Conservation (phyloP, 176 grass and related monocot species). For the Olyra latifolia region DNA sequence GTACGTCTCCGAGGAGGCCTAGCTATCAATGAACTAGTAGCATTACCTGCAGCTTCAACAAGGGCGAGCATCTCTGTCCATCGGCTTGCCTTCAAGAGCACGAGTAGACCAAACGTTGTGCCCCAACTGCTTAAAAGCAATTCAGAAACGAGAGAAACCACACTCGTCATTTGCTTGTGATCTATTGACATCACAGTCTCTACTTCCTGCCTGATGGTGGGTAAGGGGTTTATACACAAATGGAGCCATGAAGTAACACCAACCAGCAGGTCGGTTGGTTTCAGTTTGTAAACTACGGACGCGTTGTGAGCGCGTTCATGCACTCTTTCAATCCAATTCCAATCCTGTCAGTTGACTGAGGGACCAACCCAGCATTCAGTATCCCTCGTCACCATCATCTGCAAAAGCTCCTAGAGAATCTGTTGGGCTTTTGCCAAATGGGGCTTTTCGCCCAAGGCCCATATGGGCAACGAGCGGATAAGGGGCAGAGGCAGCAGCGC, state of each 20-base stretch:
- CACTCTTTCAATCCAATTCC: background rate
- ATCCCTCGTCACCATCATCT: background rate
- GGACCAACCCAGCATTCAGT: background rate
- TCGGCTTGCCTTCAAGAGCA: no score
- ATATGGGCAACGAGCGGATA: no score
- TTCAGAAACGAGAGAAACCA: background rate
- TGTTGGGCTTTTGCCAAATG: no score
- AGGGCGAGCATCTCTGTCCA: no score
- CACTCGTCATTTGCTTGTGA: background rate
- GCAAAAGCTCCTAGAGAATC: background rate
- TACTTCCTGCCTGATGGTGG: background rate
- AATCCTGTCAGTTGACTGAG: background rate
- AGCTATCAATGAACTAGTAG: no score
- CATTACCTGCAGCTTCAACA: no score
- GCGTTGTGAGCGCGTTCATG: background rate
- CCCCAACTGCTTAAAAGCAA: no score
- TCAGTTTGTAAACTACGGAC: background rate
- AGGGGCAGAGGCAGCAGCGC: no score
- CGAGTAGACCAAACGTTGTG: no score
- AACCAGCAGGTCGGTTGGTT: background rate
- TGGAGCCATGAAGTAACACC: background rate
- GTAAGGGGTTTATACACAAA: conserved; percentile 35
- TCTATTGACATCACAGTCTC: background rate
- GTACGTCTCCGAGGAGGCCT: no score
- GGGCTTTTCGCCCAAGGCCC: no score